Evolutionary conservation across 495 filamentous ascomycete species (phyloP), one percentile per base, ranked within the genome.

Genomic region (Terfezia claveryi): DNA sequence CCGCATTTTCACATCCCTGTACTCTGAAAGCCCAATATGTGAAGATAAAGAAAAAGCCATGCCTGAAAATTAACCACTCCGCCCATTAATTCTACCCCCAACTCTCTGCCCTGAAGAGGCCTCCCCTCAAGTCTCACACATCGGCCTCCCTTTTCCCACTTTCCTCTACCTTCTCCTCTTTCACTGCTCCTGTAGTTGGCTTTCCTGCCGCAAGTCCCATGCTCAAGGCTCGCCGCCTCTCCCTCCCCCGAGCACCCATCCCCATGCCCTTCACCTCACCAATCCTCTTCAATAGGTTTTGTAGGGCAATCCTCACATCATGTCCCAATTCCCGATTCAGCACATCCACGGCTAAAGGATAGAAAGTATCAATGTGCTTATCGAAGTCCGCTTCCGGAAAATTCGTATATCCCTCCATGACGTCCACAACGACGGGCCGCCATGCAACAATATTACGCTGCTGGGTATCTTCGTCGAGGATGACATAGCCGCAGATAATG

Each of bases 351-450:
- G 75, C 76, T 7, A 95, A 70, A 2, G 91, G 85, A 62, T 94
- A 94, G 68, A 98, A 94, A 1, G 74, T 79, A 38, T 76, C 71
- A 12, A 94, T 74, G 56, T 95, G 79, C 54, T 79, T 80, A 55
- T 76, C 75, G 60, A 98, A 96, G 51, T 80, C 86, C 38, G 81
- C 80, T n/a, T 73, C 71, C 0, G 85, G 83, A 69, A 95, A 96
- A 49, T 82, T 82, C 9, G 79, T 84, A 65, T 88, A 96, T 1
- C 92, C 88, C 59, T 98, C 88, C 37, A 98, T 72, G n/a, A 98
- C 91, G 65, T 94, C 91, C 8, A 98, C 87, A 4, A 98, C 91
- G 1, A 96, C 92, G 0, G 91, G 91, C 37, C 91, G 74, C 91
- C 91, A 98, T 11, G 92, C 93, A 4, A 87, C 76, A 55, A 98